Evolutionary conservation across 805 yeast genomes (phyloP).

Genomic region (Yarrowia phangngaensis): DNA sequence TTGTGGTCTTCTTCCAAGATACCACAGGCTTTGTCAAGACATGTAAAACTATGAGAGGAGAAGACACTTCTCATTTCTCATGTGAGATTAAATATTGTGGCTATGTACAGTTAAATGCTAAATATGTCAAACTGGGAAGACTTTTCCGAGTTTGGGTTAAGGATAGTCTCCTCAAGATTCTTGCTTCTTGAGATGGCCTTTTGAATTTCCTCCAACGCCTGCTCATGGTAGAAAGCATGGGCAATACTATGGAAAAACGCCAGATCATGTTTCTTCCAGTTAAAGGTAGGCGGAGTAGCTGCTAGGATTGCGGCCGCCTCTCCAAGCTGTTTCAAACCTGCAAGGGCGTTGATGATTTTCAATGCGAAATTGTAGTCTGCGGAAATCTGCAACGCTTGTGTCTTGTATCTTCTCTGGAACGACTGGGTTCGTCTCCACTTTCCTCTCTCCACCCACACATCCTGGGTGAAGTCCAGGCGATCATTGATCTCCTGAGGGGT

Average conservation of each 20-base stretch:
- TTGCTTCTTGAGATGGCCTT: not conserved
- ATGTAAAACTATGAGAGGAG: no score
- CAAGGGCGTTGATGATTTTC: constrained; percentile 24
- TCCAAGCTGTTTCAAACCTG: constrained; percentile 5
- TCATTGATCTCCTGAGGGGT: not conserved
- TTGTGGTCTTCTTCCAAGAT: no score
- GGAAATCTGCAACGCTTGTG: not conserved
- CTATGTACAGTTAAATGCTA: constrained; percentile 17
- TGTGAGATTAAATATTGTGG: no score
- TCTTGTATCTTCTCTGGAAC: not conserved
- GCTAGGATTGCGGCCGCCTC: constrained; percentile 12
- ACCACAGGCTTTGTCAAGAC: no score
- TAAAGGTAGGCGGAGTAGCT: constrained; percentile 5
- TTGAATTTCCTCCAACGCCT: constrained; percentile 1
- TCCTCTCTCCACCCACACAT: constrained; percentile 22
- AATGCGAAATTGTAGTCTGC: constrained; percentile 22
- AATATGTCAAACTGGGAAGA: constrained; percentile 5
- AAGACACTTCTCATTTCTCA: no score
- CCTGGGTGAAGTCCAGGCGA: constrained; percentile 15
- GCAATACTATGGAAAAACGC: constrained; percentile 18
- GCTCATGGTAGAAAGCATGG: not conserved
- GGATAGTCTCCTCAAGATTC: not conserved
- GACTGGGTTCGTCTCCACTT: constrained; percentile 13
- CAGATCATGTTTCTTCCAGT: constrained; percentile 18
- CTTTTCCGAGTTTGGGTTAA: constrained; percentile 9